Percentiles rank a stretch among this genome's conserved stretches.
phyloP scores from a whole-genome alignment of 768 basidiomycete species.

The Ramaria sp. region DNA sequence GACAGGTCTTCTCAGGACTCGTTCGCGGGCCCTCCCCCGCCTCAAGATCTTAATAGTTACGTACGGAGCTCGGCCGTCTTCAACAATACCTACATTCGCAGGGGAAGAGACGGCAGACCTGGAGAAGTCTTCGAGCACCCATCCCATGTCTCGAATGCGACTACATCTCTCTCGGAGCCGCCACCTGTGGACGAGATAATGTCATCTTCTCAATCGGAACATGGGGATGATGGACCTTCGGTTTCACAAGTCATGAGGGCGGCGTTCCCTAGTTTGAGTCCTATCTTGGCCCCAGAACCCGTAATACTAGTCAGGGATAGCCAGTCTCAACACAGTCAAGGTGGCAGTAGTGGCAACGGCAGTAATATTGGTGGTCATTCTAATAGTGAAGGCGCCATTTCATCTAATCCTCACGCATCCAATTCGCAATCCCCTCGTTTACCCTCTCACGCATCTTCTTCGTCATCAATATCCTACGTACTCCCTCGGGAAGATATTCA shows the following conservation, averaged over 20 bases:
- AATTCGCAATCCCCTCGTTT: background rate
- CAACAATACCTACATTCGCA: slow-evolving; percentile 2
- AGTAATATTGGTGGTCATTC: background rate
- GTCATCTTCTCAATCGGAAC: background rate
- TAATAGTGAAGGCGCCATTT: background rate
- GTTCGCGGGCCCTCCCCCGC: slow-evolving; percentile 4
- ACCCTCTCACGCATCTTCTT: background rate
- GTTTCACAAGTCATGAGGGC: slow-evolving; percentile 1
- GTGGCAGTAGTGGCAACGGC: background rate
- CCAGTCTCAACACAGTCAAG: slow-evolving; percentile 5
- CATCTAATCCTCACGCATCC: background rate
- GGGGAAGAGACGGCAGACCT: background rate
- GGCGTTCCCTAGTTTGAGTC: background rate
- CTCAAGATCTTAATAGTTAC: slow-evolving; percentile 1
- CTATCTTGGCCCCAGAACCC: background rate
- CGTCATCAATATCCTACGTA: background rate
- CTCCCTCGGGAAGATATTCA: background rate
- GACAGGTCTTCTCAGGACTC: slow-evolving; percentile 8
- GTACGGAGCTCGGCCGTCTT: background rate
- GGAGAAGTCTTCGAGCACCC: slow-evolving; percentile 4
- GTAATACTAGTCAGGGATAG: slow-evolving; percentile 1
- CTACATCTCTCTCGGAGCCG: background rate
- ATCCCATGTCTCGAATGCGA: background rate
- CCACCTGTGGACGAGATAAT: background rate
- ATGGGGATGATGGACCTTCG: background rate